Conservation (phyloP, 2,329 filamentous ascomycete species). For the Neonectria punicea region DNA sequence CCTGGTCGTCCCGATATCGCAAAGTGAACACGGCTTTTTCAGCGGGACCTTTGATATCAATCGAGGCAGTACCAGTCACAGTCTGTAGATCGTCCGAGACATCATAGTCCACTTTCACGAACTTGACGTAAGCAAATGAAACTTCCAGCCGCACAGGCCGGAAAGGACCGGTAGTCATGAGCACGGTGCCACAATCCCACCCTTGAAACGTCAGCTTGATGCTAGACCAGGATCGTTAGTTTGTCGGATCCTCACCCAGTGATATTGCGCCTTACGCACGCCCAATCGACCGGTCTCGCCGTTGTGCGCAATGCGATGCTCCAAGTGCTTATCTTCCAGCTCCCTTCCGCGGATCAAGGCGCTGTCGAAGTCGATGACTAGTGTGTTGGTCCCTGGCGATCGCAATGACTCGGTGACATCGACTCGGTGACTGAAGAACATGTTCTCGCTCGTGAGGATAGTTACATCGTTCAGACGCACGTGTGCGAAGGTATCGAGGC, state of each 20-base stretch:
- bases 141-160: constrained; percentile 77
- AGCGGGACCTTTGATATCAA: not conserved
- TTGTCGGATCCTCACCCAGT: constrained; percentile 65
- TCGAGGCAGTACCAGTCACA: constrained; percentile 55
- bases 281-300: constrained; percentile 69
- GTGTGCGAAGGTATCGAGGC: constrained; percentile 81
- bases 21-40: not conserved
- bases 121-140: constrained; percentile 56
- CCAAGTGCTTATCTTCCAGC: constrained; percentile 66
- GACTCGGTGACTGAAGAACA: constrained; percentile 79
- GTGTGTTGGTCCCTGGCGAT: constrained; percentile 61
- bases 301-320: constrained; percentile 75
- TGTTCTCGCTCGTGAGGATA: constrained; percentile 79
- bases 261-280: constrained; percentile 74
- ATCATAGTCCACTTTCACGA: no score
- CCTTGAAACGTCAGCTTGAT: constrained; percentile 57
- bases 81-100: constrained; percentile 67
- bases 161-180: constrained; percentile 78
- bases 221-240: constrained; percentile 14
- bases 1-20: not conserved
- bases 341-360: constrained; percentile 72
- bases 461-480: constrained; percentile 74
- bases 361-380: constrained; percentile 73
- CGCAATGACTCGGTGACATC: constrained; percentile 69
- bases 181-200: constrained; percentile 78